Percentiles rank a stretch among this genome's conserved stretches.
phyloP scores from a whole-genome alignment of 495 filamentous ascomycete genomes.

The Staphylotrichum tortipilum region DNA sequence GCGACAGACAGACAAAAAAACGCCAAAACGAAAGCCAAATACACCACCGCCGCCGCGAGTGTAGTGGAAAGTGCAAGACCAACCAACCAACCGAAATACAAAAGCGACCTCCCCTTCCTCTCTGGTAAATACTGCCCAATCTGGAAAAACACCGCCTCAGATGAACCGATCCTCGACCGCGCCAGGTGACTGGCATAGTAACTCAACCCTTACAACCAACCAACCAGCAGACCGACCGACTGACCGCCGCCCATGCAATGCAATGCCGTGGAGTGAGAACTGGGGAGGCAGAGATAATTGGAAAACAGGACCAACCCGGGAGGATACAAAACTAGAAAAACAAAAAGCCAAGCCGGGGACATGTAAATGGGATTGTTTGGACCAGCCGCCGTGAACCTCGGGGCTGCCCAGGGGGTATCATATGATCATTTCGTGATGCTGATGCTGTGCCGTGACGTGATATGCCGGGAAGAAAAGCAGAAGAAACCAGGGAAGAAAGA shows the following conservation, averaged over 20 bases:
- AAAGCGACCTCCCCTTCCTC: not conserved
- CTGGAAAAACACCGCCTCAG: not conserved
- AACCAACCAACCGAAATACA: not conserved
- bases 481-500: too few species aligned
- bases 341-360: not conserved
- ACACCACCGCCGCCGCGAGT: too few species aligned
- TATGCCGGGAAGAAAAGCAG: not conserved
- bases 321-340: too few species aligned
- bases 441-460: slow-evolving; percentile 6
- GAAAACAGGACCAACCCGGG: too few species aligned
- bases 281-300: too few species aligned
- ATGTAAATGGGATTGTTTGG: not conserved
- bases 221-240: not conserved
- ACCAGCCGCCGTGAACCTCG: not conserved
- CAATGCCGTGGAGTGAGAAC: not conserved
- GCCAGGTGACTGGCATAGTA: not conserved
- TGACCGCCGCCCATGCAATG: not conserved
- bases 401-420: slow-evolving; percentile 12
- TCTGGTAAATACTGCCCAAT: not conserved
- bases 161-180: not conserved
- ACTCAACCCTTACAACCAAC: too few species aligned
- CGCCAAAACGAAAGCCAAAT: too few species aligned
- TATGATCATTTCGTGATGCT: slow-evolving; percentile 8
- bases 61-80: not conserved
- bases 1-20: too few species aligned